Evolutionary conservation across 345 rosid species (phyloP), one percentile per base, ranked within the genome.

Genomic region (Ceriops tagal): DNA sequence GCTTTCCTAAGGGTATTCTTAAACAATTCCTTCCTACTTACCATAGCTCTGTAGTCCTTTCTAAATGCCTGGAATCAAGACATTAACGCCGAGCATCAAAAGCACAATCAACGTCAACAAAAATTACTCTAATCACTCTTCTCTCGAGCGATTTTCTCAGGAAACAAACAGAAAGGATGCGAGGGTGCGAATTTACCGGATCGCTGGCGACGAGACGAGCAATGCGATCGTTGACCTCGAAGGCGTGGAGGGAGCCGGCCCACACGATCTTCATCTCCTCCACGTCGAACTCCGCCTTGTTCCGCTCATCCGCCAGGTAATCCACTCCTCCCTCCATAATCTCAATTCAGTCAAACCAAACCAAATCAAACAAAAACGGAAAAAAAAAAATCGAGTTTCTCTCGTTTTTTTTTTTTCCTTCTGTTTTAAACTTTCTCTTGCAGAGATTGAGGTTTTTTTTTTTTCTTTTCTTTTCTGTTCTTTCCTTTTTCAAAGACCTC

Each of bases 201-300:
- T 96, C 99, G 82, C 82, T 76, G 68, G 98, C 97, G 67, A 90
- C 96, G 70, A 96, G 92, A 52, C 96, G 92, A 64, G 96, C 76
- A 9, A 95, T 79, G 64, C 98, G 96, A 79, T 95, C 96, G 64
- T 91, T 81, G 78, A 89, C 77, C 68, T 96, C 92, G 47, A 83
- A 82, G 79, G 80, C 88, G 56, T 84, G 89, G 68, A 82, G 92
- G 21, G 99, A 96, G 46, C 99, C 96, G 21, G 92, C 97, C 99
- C 99, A 96, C 62, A 85, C 89, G 87, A 96, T 73, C 87, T 96
- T 96, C 97, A 96, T 89, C 53, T 83, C 88, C 3, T 90, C 92
- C 52, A 96, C 93, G 47, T 90, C 92, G 75, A 96, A 92, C 74
- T 86, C 82, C 0, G 95, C 88, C 81, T 74, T 87, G 81, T 58